These are phyloP conservation scores for Umbellularia californica DNA, from an alignment of 164 flowering plant species.

Conservation along the genomic window DNA sequence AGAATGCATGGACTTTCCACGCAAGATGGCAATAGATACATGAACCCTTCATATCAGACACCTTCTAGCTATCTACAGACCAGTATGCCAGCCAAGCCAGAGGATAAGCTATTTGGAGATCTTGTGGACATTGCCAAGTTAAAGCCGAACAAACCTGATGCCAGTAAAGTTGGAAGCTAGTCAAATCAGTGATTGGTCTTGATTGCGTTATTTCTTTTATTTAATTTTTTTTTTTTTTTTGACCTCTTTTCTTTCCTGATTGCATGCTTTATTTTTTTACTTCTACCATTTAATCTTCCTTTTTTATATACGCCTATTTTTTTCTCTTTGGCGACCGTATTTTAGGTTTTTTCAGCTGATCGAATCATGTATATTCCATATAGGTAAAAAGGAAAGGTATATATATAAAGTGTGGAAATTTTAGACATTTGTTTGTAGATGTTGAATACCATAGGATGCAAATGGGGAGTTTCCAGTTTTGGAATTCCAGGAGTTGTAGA, in stretches of 20 bases:
- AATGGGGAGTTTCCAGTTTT: background rate
- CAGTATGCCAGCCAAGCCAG: slow-evolving; percentile 64
- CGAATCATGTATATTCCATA: slow-evolving; percentile 25
- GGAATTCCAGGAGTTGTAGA: background rate
- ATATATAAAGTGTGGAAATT: background rate
- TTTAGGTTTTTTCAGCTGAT: slow-evolving; percentile 6
- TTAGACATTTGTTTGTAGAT: background rate
- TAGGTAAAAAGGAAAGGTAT: slow-evolving; percentile 12
- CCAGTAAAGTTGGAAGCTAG: slow-evolving; percentile 56
- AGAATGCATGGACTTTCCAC: slow-evolving; percentile 66
- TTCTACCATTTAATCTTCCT: slow-evolving; percentile 8
- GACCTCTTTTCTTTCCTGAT: slow-evolving; percentile 7
- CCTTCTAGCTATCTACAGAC: slow-evolving; percentile 47
- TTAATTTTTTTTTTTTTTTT: slow-evolving; percentile 6
- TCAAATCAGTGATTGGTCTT: slow-evolving; percentile 25
- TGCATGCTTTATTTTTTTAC: slow-evolving; percentile 7
- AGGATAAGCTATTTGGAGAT: slow-evolving; percentile 94
- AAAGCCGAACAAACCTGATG: slow-evolving; percentile 47
- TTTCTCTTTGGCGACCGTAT: slow-evolving; percentile 1
- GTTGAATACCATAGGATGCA: background rate
- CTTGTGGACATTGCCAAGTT: slow-evolving; percentile 78
- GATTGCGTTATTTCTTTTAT: slow-evolving; percentile 7
- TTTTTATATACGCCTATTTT: background rate
- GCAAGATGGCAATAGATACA: slow-evolving; percentile 45
- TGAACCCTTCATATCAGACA: slow-evolving; percentile 33